Evolutionary conservation across 768 basidiomycete genomes (phyloP).

Genomic region (Xerocomus spinulosus): DNA sequence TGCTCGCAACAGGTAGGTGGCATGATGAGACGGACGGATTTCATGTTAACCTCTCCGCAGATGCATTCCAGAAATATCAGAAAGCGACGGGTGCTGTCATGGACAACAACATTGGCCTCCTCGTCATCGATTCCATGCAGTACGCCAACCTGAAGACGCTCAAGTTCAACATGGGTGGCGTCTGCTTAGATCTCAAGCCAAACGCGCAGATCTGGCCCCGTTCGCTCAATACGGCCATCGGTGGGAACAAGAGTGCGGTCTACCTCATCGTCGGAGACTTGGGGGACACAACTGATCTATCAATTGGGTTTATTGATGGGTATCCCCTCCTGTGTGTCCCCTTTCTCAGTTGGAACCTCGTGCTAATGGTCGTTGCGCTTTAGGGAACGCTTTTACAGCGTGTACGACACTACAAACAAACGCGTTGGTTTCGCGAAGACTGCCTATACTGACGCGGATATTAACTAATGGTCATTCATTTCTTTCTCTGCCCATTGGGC

Average conservation of each 20-base stretch:
- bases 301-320: neutral
- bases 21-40: neutral
- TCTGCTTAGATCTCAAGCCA: neutral
- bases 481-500: too few relatives aligned
- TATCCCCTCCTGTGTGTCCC: neutral
- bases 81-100: neutral
- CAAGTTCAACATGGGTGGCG: neutral
- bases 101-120: neutral
- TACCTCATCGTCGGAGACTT: neutral
- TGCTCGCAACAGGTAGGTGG: neutral
- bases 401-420: neutral
- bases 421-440: neutral
- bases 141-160: neutral
- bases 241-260: neutral
- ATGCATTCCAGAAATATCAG: neutral
- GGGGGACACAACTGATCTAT: neutral
- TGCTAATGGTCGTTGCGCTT: neutral
- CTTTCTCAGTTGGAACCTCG: neutral
- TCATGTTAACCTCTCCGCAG: neutral
- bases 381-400: neutral
- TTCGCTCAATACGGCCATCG: neutral
- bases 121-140: neutral
- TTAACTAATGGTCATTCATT: neutral
- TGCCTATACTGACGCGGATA: neutral
- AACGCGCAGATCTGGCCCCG: neutral